A percentile compares a stretch with the other conserved stretches of the same genome.
Evolutionary conservation across 1,139 yeast species (phyloP).

Genomic region (Saccharomycopsis hybrid): DNA sequence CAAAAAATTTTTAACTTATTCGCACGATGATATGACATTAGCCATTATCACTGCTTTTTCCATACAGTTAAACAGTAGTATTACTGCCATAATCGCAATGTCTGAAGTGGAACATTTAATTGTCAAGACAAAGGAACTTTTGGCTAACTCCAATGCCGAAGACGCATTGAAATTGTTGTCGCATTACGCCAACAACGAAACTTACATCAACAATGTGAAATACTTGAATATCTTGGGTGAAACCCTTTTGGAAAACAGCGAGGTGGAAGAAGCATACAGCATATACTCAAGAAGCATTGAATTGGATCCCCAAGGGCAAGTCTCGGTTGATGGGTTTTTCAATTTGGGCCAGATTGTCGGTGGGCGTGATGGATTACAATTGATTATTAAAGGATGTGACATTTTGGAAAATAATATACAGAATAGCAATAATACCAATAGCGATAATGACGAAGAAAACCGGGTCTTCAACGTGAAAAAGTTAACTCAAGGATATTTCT

Average conservation of each 20-base stretch:
- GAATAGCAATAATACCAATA: slow-evolving; percentile 26
- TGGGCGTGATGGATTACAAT: slow-evolving; percentile 66
- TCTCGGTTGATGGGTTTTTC: slow-evolving; percentile 75
- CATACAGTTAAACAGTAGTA: too few relatives aligned
- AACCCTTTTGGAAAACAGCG: slow-evolving; percentile 68
- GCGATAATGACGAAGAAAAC: slow-evolving; percentile 29
- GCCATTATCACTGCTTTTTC: too few relatives aligned
- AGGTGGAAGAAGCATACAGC: slow-evolving; percentile 71
- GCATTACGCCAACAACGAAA: slow-evolving; percentile 27
- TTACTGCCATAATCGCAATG: not conserved
- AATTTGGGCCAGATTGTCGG: slow-evolving; percentile 91
- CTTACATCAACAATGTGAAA: slow-evolving; percentile 30
- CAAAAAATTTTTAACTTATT: too few relatives aligned
- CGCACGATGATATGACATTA: too few relatives aligned
- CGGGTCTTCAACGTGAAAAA: slow-evolving; percentile 30
- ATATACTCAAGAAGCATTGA: slow-evolving; percentile 57
- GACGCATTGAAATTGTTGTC: slow-evolving; percentile 36
- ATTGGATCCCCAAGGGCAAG: slow-evolving; percentile 57
- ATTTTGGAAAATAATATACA: slow-evolving; percentile 37
- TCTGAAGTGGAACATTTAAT: slow-evolving; percentile 21
- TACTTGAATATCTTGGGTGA: slow-evolving; percentile 59
- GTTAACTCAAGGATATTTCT: slow-evolving; percentile 70
- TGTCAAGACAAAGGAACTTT: slow-evolving; percentile 30
- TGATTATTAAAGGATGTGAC: slow-evolving; percentile 57
- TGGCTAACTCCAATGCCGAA: slow-evolving; percentile 33